These are phyloP conservation scores for Pythium aphanidermatum DNA, from an alignment of 352 stramenopile genomes.

Conservation along the genomic window DNA sequence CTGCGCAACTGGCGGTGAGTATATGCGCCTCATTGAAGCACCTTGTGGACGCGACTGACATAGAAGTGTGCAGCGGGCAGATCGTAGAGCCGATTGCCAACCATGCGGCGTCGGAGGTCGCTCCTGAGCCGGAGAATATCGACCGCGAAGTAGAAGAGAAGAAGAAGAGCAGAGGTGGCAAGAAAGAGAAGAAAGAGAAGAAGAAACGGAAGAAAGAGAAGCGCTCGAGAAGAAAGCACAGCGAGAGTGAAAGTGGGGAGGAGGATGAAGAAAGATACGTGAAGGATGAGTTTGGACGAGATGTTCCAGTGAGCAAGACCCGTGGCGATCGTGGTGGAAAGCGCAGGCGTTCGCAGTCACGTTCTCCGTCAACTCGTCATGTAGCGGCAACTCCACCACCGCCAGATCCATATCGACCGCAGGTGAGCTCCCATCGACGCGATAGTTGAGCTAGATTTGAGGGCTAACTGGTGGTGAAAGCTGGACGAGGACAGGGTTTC, in stretches of 20 bases:
- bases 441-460: too few species aligned
- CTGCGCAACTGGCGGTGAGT: constrained; percentile 35
- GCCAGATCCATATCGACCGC: constrained; percentile 13
- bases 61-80: constrained; percentile 17
- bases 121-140: neutral
- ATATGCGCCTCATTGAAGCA: neutral
- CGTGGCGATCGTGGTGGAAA: too few species aligned
- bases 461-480: too few species aligned
- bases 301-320: constrained; percentile 32
- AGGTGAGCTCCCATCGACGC: constrained; percentile 13
- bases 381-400: constrained; percentile 9
- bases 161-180: neutral
- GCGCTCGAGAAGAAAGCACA: constrained; percentile 1
- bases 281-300: constrained; percentile 81
- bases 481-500: too few species aligned
- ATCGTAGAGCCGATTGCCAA: constrained; percentile 22
- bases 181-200: constrained; percentile 25
- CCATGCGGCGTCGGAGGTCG: constrained; percentile 9
- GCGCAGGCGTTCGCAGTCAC: constrained; percentile 6
- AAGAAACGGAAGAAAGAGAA: constrained; percentile 22
- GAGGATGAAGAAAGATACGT: constrained; percentile 3
- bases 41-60: neutral
- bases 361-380: too few species aligned
- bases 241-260: neutral
- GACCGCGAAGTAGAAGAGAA: neutral